Conservation (phyloP, 2,329 filamentous ascomycete species). For the Fusarium bactridioides region DNA sequence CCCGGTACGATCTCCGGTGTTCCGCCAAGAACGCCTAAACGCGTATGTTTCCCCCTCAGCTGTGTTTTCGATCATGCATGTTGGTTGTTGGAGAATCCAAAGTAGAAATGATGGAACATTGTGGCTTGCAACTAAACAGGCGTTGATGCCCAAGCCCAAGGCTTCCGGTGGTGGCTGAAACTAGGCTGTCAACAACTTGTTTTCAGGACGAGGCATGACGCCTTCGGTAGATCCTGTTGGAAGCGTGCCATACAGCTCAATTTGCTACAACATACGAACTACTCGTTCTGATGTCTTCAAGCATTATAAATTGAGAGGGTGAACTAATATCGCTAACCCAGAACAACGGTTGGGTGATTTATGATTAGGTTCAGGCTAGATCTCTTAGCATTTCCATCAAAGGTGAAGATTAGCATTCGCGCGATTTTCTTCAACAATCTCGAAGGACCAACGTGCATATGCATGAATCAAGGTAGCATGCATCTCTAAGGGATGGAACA, state of each 20-base stretch:
- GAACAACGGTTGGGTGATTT: neutral
- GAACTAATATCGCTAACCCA: neutral
- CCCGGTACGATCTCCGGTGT: neutral
- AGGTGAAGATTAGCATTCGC: slow-evolving; percentile 16
- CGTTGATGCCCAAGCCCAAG: neutral
- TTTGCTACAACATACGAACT: neutral
- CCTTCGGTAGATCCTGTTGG: neutral
- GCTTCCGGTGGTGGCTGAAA: slow-evolving; percentile 10
- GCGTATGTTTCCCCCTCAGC: neutral
- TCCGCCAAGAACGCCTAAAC: neutral
- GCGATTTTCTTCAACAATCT: slow-evolving; percentile 13
- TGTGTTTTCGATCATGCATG: neutral
- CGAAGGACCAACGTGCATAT: neutral
- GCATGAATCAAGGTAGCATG: slow-evolving; percentile 5
- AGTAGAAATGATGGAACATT: neutral
- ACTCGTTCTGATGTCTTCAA: neutral
- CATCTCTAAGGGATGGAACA: slow-evolving; percentile 1
- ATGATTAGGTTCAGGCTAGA: slow-evolving; percentile 12
- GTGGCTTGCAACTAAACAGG: neutral
- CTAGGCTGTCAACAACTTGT: neutral
- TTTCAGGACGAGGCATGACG: neutral
- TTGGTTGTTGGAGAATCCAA: neutral
- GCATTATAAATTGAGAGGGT: neutral
- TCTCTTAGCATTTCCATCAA: neutral
- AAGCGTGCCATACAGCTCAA: neutral